These are phyloP conservation scores for Neurospora sp. DNA, from an alignment of 495 filamentous ascomycete species.

Conservation along the genomic window DNA sequence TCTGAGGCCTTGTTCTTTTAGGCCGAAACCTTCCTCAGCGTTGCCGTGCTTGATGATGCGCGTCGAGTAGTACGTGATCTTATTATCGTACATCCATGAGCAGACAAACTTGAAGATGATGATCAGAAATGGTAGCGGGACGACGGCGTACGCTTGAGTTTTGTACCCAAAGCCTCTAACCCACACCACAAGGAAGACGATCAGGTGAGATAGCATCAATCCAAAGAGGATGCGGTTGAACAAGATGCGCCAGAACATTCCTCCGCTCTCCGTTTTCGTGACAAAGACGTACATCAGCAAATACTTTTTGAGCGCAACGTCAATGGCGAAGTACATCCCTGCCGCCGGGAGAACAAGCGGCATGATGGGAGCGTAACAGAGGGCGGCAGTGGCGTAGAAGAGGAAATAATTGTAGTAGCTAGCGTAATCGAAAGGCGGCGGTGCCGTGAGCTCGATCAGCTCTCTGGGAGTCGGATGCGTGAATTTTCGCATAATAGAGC, in stretches of 20 bases:
- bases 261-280: constrained; percentile 92
- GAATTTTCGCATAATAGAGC: constrained; percentile 75
- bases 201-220: constrained; percentile 64
- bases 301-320: constrained; percentile 91
- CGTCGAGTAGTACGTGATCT: constrained; percentile 64
- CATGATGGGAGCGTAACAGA: constrained; percentile 80
- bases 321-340: constrained; percentile 80
- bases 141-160: constrained; percentile 52
- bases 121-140: constrained; percentile 74
- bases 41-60: constrained; percentile 52
- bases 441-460: constrained; percentile 87
- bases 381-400: constrained; percentile 82
- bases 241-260: constrained; percentile 82
- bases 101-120: constrained; percentile 83
- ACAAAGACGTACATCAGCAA: constrained; percentile 87
- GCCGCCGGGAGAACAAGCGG: constrained; percentile 85
- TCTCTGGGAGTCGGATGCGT: constrained; percentile 83
- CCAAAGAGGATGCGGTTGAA: constrained; percentile 90
- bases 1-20: constrained; percentile 33
- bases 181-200: constrained; percentile 67
- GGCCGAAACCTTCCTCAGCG: constrained; percentile 26
- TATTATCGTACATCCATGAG: constrained; percentile 60
- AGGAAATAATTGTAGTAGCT: constrained; percentile 95
- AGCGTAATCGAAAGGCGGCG: constrained; percentile 87
- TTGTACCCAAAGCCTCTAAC: constrained; percentile 42